A percentile compares a stretch with the other conserved stretches of the same genome.
These are phyloP conservation scores for Thraustotheca clavata DNA, from an alignment of 352 stramenopile genomes.

Conservation along the genomic window DNA sequence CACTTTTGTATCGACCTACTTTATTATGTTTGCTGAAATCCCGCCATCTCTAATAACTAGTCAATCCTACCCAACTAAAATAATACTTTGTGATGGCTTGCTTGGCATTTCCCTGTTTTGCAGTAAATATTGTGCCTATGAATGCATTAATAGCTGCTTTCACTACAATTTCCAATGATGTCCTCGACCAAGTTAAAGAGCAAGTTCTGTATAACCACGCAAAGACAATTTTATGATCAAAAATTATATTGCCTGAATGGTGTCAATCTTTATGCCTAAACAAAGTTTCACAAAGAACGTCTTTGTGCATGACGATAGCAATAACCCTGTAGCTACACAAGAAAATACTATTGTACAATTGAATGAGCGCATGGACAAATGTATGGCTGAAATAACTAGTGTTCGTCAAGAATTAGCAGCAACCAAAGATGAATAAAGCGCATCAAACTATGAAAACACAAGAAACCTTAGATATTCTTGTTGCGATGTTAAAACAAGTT, in stretches of 20 bases:
- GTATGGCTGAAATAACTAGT: neutral
- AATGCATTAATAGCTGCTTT: slow-evolving; percentile 9
- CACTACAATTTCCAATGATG: neutral
- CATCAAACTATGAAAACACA: neutral
- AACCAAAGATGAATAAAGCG: neutral
- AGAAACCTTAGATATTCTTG: neutral
- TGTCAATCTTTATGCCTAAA: neutral
- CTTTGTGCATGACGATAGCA: neutral
- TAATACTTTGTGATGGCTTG: neutral
- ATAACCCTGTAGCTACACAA: neutral
- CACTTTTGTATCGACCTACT: slow-evolving; percentile 3
- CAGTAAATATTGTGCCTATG: slow-evolving; percentile 1
- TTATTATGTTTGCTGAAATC: slow-evolving; percentile 9
- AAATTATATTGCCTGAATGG: slow-evolving; percentile 11
- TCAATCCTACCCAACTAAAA: neutral
- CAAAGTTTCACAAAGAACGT: slow-evolving; percentile 4
- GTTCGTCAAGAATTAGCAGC: neutral
- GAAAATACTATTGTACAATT: neutral
- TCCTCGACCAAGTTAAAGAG: slow-evolving; percentile 6
- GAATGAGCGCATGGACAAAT: neutral
- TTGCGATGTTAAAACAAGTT: too few species aligned
- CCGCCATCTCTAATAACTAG: neutral
- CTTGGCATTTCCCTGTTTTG: neutral
- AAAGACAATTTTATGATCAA: neutral
- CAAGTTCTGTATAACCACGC: slow-evolving; percentile 18